These are phyloP conservation scores for Globisporangium heterothallicum DNA, from an alignment of 352 stramenopile genomes.

Conservation along the genomic window DNA sequence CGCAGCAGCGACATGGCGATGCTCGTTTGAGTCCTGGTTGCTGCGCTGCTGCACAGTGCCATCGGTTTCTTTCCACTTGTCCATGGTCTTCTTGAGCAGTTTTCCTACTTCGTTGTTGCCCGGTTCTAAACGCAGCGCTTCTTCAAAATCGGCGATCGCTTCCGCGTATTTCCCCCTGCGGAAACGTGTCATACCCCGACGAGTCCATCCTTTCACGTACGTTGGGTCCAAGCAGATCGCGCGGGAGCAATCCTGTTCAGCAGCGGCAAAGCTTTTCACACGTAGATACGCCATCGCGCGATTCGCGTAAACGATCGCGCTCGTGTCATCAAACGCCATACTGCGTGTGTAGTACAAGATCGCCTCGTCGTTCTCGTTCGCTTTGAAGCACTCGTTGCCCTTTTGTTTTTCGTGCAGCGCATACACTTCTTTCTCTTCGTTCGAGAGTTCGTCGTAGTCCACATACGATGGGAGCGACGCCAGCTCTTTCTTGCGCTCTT, in stretches of 20 bases:
- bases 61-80: constrained; percentile 69
- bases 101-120: constrained; percentile 71
- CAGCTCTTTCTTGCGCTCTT: constrained; percentile 46
- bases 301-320: constrained; percentile 84
- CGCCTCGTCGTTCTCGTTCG: constrained; percentile 80
- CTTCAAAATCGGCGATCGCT: constrained; percentile 77
- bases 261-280: constrained; percentile 76
- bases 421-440: constrained; percentile 45
- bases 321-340: constrained; percentile 73
- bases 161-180: constrained; percentile 81
- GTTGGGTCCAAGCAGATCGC: constrained; percentile 72
- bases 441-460: constrained; percentile 44
- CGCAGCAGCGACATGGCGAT: neutral
- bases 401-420: constrained; percentile 88
- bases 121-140: constrained; percentile 59
- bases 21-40: constrained; percentile 20
- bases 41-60: constrained; percentile 20
- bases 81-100: constrained; percentile 61
- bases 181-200: constrained; percentile 86
- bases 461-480: constrained; percentile 55
- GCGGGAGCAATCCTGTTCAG: constrained; percentile 81
- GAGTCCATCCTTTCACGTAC: constrained; percentile 85
- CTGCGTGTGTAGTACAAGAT: constrained; percentile 87
- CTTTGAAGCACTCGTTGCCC: constrained; percentile 91
- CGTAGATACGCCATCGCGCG: constrained; percentile 77